phyloP scores from a whole-genome alignment of 1,284 basidiomycete genomes.

The Kalmanozyma brasiliensis region DNA sequence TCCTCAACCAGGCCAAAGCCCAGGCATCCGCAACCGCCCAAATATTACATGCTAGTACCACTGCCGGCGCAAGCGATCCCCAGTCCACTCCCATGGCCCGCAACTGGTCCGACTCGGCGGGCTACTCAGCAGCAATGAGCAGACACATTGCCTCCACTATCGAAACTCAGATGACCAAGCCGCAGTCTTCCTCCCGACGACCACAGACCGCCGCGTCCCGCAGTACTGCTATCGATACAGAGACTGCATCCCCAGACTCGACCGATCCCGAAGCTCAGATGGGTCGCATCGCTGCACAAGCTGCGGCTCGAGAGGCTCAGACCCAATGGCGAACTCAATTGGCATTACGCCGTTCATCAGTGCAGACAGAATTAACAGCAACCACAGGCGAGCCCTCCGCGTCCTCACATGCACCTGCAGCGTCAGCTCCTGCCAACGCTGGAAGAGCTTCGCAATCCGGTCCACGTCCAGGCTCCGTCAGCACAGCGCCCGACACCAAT shows the following conservation, averaged over 20 bases:
- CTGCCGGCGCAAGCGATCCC: constrained; percentile 3
- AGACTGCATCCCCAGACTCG: constrained; percentile 7
- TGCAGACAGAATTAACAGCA: constrained; percentile 7
- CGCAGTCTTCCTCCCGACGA: not conserved
- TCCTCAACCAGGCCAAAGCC: constrained; percentile 51
- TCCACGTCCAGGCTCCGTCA: too few relatives aligned
- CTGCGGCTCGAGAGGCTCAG: constrained; percentile 52
- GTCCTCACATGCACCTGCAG: not conserved
- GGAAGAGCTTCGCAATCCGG: not conserved
- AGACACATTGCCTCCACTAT: constrained; percentile 45
- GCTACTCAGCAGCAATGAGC: constrained; percentile 55
- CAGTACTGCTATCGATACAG: constrained; percentile 23
- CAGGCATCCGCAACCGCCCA: constrained; percentile 30
- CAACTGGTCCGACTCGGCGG: constrained; percentile 39
- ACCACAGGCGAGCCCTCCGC: not conserved
- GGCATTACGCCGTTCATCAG: constrained; percentile 30
- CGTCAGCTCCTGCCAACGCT: not conserved
- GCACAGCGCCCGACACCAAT: not conserved
- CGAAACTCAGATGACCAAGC: constrained; percentile 20
- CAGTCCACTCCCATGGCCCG: constrained; percentile 33
- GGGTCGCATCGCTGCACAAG: constrained; percentile 48
- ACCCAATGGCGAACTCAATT: constrained; percentile 48
- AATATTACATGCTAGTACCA: constrained; percentile 1
- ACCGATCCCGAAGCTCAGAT: constrained; percentile 36
- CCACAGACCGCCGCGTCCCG: constrained; percentile 8